Percentiles rank a stretch among this genome's conserved stretches.
Conservation (phyloP, 345 rosid genomes). For the Angophora floribunda region DNA sequence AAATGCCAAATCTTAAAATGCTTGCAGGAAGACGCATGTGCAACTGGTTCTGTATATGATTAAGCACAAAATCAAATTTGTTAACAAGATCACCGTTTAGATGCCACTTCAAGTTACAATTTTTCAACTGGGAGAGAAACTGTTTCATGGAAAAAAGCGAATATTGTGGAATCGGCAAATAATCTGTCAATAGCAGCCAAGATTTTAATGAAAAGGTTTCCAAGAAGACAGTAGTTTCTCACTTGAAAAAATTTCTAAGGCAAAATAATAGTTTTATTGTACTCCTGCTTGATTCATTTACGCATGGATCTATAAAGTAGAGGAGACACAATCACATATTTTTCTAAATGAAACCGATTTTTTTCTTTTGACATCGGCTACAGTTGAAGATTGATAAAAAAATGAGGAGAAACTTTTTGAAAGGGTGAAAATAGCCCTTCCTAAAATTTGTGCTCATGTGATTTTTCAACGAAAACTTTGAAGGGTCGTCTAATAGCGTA, state of each 20-base stretch:
- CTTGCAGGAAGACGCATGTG: not conserved
- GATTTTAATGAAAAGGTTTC: not conserved
- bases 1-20: not conserved
- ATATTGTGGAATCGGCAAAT: not conserved
- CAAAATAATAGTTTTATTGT: too few species aligned
- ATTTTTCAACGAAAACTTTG: too few species aligned
- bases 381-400: too few species aligned
- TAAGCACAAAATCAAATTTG: not conserved
- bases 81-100: not conserved
- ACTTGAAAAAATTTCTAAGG: too few species aligned
- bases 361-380: too few species aligned
- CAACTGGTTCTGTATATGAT: not conserved
- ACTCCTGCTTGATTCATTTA: too few species aligned
- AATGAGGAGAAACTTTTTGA: not conserved
- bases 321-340: too few species aligned
- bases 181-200: not conserved
- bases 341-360: too few species aligned
- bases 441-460: too few species aligned
- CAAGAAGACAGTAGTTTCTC: conserved; percentile 34
- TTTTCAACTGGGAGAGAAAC: not conserved
- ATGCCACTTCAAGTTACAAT: not conserved
- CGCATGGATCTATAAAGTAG: too few species aligned
- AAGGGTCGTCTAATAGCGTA: too few species aligned
- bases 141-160: not conserved
- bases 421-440: too few species aligned